Percentiles rank a stretch among this genome's conserved stretches.
Evolutionary conservation across 805 yeast genomes (phyloP).

Genomic region (Starmerella bombi): DNA sequence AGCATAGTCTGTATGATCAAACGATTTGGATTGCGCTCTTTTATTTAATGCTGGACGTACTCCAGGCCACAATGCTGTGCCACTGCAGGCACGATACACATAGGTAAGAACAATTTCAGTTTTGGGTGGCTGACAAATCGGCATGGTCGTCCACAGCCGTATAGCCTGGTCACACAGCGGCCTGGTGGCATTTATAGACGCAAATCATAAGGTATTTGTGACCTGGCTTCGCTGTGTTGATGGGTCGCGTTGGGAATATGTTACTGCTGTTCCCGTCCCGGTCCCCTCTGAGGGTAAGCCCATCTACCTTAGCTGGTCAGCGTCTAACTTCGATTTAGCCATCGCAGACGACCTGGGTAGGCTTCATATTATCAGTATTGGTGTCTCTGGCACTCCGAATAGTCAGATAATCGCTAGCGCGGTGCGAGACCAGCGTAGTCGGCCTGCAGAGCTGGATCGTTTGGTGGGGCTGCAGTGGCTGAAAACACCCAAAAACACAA

Average conservation of each 20-base stretch:
- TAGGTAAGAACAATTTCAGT: too few relatives aligned
- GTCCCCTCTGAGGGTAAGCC: slow-evolving; percentile 19
- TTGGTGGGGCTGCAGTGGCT: slow-evolving; percentile 57
- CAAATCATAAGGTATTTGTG: slow-evolving; percentile 33
- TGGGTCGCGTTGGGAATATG: slow-evolving; percentile 70
- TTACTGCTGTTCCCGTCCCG: slow-evolving; percentile 36
- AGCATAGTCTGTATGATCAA: too few relatives aligned
- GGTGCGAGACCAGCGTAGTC: slow-evolving; percentile 23
- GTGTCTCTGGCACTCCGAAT: slow-evolving; percentile 17
- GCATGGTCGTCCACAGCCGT: slow-evolving; percentile 3
- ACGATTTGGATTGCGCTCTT: too few relatives aligned
- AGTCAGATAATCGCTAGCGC: slow-evolving; percentile 16
- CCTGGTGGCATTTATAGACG: slow-evolving; percentile 52
- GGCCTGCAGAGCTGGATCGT: slow-evolving; percentile 22
- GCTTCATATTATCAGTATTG: slow-evolving; percentile 36
- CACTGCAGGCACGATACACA: too few relatives aligned
- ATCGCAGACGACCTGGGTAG: slow-evolving; percentile 62
- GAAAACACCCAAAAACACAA: slow-evolving; percentile 51
- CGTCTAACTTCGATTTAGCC: slow-evolving; percentile 68
- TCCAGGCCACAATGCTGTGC: too few relatives aligned
- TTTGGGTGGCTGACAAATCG: too few relatives aligned
- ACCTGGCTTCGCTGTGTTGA: slow-evolving; percentile 62
- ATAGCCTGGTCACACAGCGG: slow-evolving; percentile 39
- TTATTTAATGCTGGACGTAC: too few relatives aligned
- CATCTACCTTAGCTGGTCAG: slow-evolving; percentile 54